Percentiles rank a stretch among this genome's conserved stretches.
phyloP scores from a whole-genome alignment of 345 rosid genomes.

The Hibiscus tridactylites region DNA sequence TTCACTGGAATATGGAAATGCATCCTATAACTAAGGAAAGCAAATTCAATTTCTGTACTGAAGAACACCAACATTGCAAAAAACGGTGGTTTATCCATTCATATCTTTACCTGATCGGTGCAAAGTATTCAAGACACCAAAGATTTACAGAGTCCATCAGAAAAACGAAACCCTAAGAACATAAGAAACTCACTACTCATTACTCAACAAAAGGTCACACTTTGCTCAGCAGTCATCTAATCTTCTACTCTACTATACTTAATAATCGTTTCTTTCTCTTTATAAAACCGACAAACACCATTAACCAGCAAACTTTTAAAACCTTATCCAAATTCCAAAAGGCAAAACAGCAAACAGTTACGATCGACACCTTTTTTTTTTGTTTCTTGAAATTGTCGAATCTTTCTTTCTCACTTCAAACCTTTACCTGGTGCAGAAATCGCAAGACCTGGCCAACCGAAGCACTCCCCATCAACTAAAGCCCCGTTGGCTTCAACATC shows the following conservation, averaged over 20 bases:
- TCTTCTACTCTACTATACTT: constrained; percentile 5
- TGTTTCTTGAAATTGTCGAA: neutral
- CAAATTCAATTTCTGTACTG: too few species aligned
- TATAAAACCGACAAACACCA: constrained; percentile 4
- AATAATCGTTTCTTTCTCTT: neutral
- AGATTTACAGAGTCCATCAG: constrained; percentile 18
- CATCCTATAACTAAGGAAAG: too few species aligned
- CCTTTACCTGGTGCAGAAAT: constrained; percentile 40
- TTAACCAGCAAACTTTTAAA: neutral
- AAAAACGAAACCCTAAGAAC: constrained; percentile 8
- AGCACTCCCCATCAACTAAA: constrained; percentile 32
- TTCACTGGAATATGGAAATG: neutral
- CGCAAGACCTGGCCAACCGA: constrained; percentile 49
- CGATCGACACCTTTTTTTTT: neutral
- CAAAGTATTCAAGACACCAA: neutral
- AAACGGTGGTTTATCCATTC: constrained; percentile 9
- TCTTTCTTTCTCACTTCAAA: constrained; percentile 24
- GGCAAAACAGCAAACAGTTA: neutral
- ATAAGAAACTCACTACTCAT: neutral
- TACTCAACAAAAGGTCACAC: neutral
- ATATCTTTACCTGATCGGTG: constrained; percentile 8
- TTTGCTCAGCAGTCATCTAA: neutral
- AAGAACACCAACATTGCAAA: neutral
- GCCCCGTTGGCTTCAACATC: constrained; percentile 24
- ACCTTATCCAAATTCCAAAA: neutral